Evolutionary conservation across 2,329 filamentous ascomycete genomes (phyloP), one percentile per base, ranked within the genome.

Genomic region (Calonectria leucothoes): DNA sequence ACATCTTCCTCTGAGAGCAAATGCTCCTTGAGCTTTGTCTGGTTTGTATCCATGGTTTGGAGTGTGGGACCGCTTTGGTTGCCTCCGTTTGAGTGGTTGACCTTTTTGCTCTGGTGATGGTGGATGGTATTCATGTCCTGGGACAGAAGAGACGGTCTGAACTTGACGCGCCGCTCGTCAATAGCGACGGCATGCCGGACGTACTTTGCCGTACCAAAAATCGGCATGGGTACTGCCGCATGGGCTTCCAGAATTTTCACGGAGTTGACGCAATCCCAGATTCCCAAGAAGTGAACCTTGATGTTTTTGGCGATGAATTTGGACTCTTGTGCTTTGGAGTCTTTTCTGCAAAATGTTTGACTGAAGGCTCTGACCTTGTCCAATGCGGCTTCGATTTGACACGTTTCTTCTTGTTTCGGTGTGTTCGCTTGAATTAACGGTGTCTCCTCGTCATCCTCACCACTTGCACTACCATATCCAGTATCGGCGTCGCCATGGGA

Each of bases 231-330:
- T 29, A 83, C 80, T 20, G 81, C 83, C 35, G 83, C 81, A 66
- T 81, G 85, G 0, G 77, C 77, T 72, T 86, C 85, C 23, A 87
- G 74, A 17, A 86, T 82, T 6, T 85, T 82, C 7, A 90, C 88
- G 3, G 86, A 88, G 77, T 88, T 89, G 49, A 90, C 89, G 71
- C 86, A 88, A 76, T 91, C 89, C 83, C 88, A 90, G 48, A 90
- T 84, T 1, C 89, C 89, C 25, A 90, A 85, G 79, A 90, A 90
- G 78, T 88, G 87, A 7, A 90, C 85, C 55, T 86, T 86, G 65
- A 89, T 86, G 55, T 86, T 85, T 27, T 81, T 80, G 48, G 8
- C 20, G 31, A 14, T 57, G 52, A 31, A 35, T 20, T 81, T 77
- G 0, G 63, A 76, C 39, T 74, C 73, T 45, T 72, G 63, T 57